Conservation (phyloP, 1,284 basidiomycete genomes). For the Puccinia triticina region DNA sequence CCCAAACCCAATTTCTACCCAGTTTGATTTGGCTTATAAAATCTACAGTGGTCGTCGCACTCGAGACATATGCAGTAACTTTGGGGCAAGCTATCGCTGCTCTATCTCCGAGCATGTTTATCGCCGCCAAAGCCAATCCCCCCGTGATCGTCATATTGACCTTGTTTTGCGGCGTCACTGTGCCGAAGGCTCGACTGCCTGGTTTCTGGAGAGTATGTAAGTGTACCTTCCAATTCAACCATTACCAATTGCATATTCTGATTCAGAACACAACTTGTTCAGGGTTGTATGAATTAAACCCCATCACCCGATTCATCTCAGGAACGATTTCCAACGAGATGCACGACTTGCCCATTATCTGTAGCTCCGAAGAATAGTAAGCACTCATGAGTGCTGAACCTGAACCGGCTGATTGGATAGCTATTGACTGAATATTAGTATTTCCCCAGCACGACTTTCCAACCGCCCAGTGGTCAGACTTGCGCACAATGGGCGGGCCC, state of each 20-base stretch:
- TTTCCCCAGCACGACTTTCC: conserved; percentile 64
- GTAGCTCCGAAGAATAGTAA: conserved; percentile 55
- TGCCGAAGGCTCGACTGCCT: conserved; percentile 65
- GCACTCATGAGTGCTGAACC: neutral
- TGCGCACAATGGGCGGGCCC: conserved; percentile 72
- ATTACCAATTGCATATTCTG: conserved; percentile 59
- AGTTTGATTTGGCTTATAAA: neutral
- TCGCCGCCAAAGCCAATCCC: conserved; percentile 79
- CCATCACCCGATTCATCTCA: conserved; percentile 72
- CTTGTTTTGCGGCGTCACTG: conserved; percentile 68
- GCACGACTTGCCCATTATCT: conserved; percentile 53
- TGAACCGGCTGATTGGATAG: neutral
- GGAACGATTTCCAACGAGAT: conserved; percentile 53
- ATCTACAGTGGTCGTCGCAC: conserved; percentile 67
- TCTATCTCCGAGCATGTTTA: conserved; percentile 71
- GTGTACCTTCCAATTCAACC: conserved; percentile 65
- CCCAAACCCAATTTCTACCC: neutral
- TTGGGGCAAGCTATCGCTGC: conserved; percentile 73
- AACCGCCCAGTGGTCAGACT: conserved; percentile 74
- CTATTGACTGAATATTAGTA: conserved; percentile 14
- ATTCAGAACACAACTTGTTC: conserved; percentile 3
- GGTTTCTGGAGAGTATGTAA: conserved; percentile 77
- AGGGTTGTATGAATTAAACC: conserved; percentile 58
- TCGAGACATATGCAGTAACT: conserved; percentile 75
- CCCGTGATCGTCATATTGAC: conserved; percentile 70